Percentiles rank a stretch among this genome's conserved stretches.
Evolutionary conservation across 768 basidiomycete genomes (phyloP).

Genomic region (Xerocomellus dryophilus): DNA sequence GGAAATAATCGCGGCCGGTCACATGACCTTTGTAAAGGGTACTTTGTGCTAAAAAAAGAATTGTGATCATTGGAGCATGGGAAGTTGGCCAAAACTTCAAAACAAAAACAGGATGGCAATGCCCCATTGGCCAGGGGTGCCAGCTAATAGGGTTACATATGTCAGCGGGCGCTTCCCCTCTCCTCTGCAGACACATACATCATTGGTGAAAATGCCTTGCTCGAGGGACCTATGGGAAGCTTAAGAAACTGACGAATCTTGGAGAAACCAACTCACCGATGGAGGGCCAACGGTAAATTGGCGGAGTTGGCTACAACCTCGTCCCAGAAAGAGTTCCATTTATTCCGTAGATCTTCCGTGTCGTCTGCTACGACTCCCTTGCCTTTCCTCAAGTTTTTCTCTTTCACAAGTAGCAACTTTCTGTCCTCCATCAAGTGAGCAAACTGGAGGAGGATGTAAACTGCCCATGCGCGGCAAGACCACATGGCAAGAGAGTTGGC

Average conservation of each 20-base stretch:
- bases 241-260: background rate
- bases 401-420: slow-evolving; percentile 51
- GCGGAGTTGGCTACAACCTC: slow-evolving; percentile 70
- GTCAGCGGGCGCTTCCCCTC: slow-evolving; percentile 2
- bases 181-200: slow-evolving; percentile 38
- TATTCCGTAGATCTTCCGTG: slow-evolving; percentile 51
- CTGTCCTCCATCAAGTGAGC: slow-evolving; percentile 68
- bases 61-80: too few relatives aligned
- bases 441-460: slow-evolving; percentile 75
- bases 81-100: too few relatives aligned
- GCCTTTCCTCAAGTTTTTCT: slow-evolving; percentile 54
- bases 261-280: slow-evolving; percentile 55
- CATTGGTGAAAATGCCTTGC: slow-evolving; percentile 62
- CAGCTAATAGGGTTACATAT: slow-evolving; percentile 23
- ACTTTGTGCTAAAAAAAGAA: too few relatives aligned
- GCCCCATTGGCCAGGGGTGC: too few relatives aligned
- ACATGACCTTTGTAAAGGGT: too few relatives aligned
- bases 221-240: slow-evolving; percentile 55
- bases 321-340: slow-evolving; percentile 68
- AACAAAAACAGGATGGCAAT: too few relatives aligned
- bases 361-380: slow-evolving; percentile 53
- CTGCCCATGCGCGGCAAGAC: slow-evolving; percentile 81
- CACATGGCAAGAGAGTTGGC: slow-evolving; percentile 52
- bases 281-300: slow-evolving; percentile 79
- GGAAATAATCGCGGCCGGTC: too few relatives aligned